Percentiles rank a stretch among this genome's conserved stretches.
Evolutionary conservation across 2,329 filamentous ascomycete species (phyloP).

Genomic region (Herpotrichia juniperi): DNA sequence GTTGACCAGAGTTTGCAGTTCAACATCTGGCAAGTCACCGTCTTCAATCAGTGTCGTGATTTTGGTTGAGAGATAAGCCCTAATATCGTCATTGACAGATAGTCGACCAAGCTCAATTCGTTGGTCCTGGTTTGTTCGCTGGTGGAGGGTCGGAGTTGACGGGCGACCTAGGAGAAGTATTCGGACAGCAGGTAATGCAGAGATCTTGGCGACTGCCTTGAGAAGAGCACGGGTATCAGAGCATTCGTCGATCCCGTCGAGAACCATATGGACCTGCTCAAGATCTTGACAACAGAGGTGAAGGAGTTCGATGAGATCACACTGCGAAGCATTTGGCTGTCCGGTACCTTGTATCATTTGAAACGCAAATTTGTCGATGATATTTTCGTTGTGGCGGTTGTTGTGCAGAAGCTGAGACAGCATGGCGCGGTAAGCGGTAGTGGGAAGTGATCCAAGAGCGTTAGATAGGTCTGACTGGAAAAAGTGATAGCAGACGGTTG

Average conservation of each 20-base stretch:
- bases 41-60: not conserved
- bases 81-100: not conserved
- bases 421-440: not conserved
- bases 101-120: not conserved
- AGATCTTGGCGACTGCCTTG: not conserved
- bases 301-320: not conserved
- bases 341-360: not conserved
- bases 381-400: not conserved
- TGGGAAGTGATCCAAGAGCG: not conserved
- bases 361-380: constrained; percentile 2
- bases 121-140: not conserved
- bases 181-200: not conserved
- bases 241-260: constrained; percentile 1
- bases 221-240: not conserved
- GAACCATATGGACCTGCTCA: not conserved
- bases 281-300: constrained; percentile 1
- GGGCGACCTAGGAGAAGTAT: not conserved
- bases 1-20: not conserved
- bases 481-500: not conserved
- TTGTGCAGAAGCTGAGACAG: not conserved
- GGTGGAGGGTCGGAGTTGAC: not conserved
- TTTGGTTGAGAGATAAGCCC: not conserved
- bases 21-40: not conserved
- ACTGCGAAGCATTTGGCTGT: not conserved
- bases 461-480: not conserved